Evolutionary conservation across 148 eudicot species (phyloP).

Genomic region (Limonium bicolor): DNA sequence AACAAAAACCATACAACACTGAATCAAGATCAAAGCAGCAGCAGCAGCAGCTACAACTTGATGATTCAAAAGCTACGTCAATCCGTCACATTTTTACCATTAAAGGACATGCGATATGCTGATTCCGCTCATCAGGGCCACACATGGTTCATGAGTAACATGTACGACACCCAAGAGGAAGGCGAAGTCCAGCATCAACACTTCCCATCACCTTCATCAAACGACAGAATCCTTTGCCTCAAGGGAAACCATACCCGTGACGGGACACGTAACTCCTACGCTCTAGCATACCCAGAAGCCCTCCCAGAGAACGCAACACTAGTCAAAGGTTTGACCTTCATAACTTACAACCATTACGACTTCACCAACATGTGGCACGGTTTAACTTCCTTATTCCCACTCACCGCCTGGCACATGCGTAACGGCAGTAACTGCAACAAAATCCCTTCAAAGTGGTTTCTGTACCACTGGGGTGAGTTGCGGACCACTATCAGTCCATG

Average conservation of each 20-base stretch:
- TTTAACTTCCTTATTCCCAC: conserved; percentile 38
- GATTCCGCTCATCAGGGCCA: conserved; percentile 36
- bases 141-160: conserved; percentile 91
- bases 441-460: conserved; percentile 35
- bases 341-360: conserved; percentile 57
- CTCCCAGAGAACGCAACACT: conserved; percentile 50
- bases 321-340: conserved; percentile 39
- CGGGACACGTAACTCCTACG: conserved; percentile 67
- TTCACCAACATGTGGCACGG: conserved; percentile 72
- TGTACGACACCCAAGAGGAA: conserved; percentile 40
- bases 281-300: conserved; percentile 43
- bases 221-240: conserved; percentile 42
- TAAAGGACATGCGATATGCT: conserved; percentile 51
- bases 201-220: conserved; percentile 47
- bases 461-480: conserved; percentile 71
- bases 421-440: conserved; percentile 28
- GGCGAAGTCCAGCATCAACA: conserved; percentile 59
- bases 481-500: conserved; percentile 37
- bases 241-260: conserved; percentile 53
- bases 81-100: conserved; percentile 53
- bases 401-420: conserved; percentile 57
- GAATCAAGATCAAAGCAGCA: neutral
- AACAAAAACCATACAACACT: too few species aligned
- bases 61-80: conserved; percentile 23
- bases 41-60: neutral